Evolutionary conservation across 2,329 filamentous ascomycete genomes (phyloP).

Genomic region (Cadophora luteo-olivacea): DNA sequence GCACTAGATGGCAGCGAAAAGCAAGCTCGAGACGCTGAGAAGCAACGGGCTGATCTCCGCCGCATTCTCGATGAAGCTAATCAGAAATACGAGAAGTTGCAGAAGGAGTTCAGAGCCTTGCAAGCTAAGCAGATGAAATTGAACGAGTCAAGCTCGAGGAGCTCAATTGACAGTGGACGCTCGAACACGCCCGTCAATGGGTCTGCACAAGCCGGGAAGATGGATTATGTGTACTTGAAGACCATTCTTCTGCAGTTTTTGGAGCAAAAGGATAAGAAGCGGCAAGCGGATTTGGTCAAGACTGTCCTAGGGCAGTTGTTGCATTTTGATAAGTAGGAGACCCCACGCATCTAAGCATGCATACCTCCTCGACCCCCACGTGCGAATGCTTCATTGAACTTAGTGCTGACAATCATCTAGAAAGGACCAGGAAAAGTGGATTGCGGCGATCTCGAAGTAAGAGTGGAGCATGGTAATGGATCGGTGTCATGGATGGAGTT

Average conservation of each 20-base stretch:
- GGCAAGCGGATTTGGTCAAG: slow-evolving; percentile 73
- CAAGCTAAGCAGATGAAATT: slow-evolving; percentile 51
- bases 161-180: slow-evolving; percentile 45
- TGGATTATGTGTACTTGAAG: slow-evolving; percentile 69
- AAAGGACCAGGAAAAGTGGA: slow-evolving; percentile 25
- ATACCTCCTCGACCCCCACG: not conserved
- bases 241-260: slow-evolving; percentile 83
- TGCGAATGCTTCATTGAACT: too few species aligned
- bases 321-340: slow-evolving; percentile 74
- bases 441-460: slow-evolving; percentile 22
- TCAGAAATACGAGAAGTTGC: slow-evolving; percentile 77
- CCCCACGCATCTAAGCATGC: not conserved
- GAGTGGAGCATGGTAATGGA: not conserved
- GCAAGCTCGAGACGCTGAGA: slow-evolving; percentile 83
- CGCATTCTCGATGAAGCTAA: slow-evolving; percentile 80
- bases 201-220: slow-evolving; percentile 27
- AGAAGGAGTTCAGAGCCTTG: slow-evolving; percentile 66
- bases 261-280: slow-evolving; percentile 79
- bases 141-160: slow-evolving; percentile 43
- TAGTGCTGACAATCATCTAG: slow-evolving; percentile 14
- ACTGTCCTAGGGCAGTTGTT: slow-evolving; percentile 79
- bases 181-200: slow-evolving; percentile 36
- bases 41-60: slow-evolving; percentile 78
- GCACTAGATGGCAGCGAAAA: slow-evolving; percentile 87
- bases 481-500: not conserved